phyloP scores from a whole-genome alignment of 768 basidiomycete species.

The Panaeolus cyanescens region DNA sequence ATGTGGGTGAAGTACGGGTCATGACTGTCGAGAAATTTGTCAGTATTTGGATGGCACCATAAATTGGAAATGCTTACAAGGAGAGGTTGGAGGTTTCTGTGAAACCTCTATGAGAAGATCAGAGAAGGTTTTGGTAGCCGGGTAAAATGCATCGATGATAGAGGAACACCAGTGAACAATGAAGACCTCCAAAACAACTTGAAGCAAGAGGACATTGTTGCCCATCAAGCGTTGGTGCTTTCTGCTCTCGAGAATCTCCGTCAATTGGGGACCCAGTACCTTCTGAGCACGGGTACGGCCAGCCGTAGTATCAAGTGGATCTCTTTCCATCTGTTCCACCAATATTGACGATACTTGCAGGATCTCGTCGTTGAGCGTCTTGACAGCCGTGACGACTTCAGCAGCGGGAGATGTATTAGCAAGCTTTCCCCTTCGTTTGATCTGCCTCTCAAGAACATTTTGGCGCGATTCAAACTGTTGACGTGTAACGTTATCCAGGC shows the following conservation, averaged over 20 bases:
- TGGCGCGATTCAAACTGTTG: conserved; percentile 8
- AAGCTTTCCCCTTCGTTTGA: conserved; percentile 8
- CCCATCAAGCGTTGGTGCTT: conserved; percentile 6
- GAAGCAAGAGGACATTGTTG: conserved; percentile 17
- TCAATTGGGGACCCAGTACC: conserved; percentile 15
- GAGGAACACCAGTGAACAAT: conserved; percentile 24
- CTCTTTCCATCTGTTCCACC: conserved; percentile 18
- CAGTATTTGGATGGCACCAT: background rate
- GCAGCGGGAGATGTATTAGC: conserved; percentile 6
- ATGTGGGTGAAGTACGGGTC: background rate
- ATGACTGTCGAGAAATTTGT: background rate
- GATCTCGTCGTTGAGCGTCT: conserved; percentile 22
- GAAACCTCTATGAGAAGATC: conserved; percentile 23
- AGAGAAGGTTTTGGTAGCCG: conserved; percentile 20
- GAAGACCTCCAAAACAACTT: conserved; percentile 22
- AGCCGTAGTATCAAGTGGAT: background rate
- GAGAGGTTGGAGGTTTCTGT: conserved; percentile 1
- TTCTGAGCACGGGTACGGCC: conserved; percentile 8
- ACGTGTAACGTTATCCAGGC: conserved; percentile 11
- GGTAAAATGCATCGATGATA: conserved; percentile 25
- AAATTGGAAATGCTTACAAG: background rate
- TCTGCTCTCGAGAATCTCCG: conserved; percentile 15
- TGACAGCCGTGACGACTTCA: conserved; percentile 19
- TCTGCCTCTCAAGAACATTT: conserved; percentile 8
- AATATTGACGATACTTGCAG: conserved; percentile 18